Conservation (phyloP, 768 basidiomycete species). For the Hericium erinaceus region DNA sequence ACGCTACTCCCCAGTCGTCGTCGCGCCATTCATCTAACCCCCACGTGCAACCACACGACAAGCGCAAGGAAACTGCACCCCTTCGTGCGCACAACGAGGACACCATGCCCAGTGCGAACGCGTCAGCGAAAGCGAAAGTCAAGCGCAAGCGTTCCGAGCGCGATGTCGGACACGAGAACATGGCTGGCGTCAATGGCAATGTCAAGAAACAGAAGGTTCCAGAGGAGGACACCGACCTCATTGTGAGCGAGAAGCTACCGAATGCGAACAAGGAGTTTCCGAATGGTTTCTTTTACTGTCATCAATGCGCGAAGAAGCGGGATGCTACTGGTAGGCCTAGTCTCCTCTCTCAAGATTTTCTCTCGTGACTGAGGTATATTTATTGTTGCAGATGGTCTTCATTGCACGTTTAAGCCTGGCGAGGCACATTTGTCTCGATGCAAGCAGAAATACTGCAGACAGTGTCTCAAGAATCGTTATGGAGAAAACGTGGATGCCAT, state of each 20-base stretch:
- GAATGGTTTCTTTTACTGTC: constrained; percentile 47
- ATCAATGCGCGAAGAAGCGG: constrained; percentile 62
- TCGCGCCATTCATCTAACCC: not conserved
- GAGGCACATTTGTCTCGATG: constrained; percentile 32
- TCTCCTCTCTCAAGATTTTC: not conserved
- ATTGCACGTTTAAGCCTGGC: constrained; percentile 27
- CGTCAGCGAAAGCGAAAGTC: not conserved
- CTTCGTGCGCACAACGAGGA: constrained; percentile 18
- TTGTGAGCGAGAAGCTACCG: not conserved
- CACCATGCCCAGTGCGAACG: constrained; percentile 4
- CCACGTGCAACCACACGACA: constrained; percentile 1
- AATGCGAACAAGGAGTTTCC: constrained; percentile 23
- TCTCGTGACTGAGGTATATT: not conserved
- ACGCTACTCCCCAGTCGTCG: not conserved
- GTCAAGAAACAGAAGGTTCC: constrained; percentile 35
- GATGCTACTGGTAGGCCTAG: constrained; percentile 35
- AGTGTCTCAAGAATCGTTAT: constrained; percentile 64
- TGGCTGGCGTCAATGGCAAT: constrained; percentile 6
- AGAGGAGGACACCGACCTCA: constrained; percentile 27
- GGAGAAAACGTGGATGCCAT: constrained; percentile 39
- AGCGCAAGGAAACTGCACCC: constrained; percentile 15
- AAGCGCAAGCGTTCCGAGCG: constrained; percentile 19
- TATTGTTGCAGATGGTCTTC: constrained; percentile 22
- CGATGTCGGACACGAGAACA: not conserved
- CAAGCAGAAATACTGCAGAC: constrained; percentile 48